phyloP scores from a whole-genome alignment of 805 yeast genomes.

The Isabelozyma pseudorhagii region DNA sequence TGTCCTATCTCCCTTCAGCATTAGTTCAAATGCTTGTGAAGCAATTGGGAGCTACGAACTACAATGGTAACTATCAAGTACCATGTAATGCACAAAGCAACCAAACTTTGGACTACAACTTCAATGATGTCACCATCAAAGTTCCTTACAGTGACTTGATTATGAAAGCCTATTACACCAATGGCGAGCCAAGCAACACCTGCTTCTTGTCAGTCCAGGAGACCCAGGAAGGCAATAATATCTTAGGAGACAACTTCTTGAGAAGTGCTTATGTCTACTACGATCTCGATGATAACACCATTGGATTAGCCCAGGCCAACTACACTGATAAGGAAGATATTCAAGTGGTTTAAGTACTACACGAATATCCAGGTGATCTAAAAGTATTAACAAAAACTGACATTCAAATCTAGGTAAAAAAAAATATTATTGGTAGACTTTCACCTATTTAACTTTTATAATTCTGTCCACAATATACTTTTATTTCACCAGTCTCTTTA shows the following conservation, averaged over 20 bases:
- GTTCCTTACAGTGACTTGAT: conserved; percentile 14
- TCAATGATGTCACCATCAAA: conserved; percentile 7
- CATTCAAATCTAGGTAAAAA: too few relatives aligned
- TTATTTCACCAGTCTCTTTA: background rate
- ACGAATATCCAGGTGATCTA: too few relatives aligned
- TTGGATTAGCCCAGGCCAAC: conserved; percentile 47
- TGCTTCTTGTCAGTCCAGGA: conserved; percentile 17
- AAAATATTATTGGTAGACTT: too few relatives aligned
- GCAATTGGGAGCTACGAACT: conserved; percentile 5
- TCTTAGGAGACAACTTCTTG: conserved; percentile 59
- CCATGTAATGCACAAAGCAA: conserved; percentile 5
- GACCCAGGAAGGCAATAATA: conserved; percentile 11
- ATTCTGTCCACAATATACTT: background rate
- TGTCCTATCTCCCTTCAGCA: conserved; percentile 12
- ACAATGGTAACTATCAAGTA: background rate
- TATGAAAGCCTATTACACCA: conserved; percentile 16
- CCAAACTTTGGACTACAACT: conserved; percentile 4
- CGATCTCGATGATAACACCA: conserved; percentile 44
- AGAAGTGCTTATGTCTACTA: conserved; percentile 52
- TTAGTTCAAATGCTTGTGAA: conserved; percentile 6
- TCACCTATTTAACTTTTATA: too few relatives aligned
- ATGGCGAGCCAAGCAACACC: conserved; percentile 33
- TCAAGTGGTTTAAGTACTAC: background rate
- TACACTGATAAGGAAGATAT: conserved; percentile 19
- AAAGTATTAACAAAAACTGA: too few relatives aligned